These are phyloP conservation scores for Suaeda aralocaspica DNA, from an alignment of 148 eudicot genomes.

Conservation along the genomic window DNA sequence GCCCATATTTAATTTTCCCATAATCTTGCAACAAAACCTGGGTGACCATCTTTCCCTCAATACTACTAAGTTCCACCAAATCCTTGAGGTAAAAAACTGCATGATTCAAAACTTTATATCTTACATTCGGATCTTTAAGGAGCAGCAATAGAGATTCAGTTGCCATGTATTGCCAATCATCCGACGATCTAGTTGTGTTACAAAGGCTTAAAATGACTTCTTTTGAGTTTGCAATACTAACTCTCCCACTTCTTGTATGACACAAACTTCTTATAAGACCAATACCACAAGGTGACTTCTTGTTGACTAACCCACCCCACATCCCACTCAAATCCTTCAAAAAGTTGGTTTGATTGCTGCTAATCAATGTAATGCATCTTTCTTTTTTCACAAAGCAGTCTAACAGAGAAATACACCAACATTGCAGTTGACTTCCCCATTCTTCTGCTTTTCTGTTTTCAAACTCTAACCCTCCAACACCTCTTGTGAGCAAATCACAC, in stretches of 20 bases:
- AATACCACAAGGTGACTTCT: constrained; percentile 57
- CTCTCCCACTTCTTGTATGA: constrained; percentile 50
- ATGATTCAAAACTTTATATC: constrained; percentile 50
- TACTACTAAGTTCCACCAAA: constrained; percentile 48
- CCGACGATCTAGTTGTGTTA: constrained; percentile 66
- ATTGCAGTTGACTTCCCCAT: constrained; percentile 85
- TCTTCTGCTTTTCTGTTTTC: constrained; percentile 78
- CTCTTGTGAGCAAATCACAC: constrained; percentile 72
- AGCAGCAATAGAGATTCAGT: constrained; percentile 67
- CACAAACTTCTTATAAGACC: constrained; percentile 67
- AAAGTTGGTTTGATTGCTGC: constrained; percentile 31
- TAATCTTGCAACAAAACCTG: constrained; percentile 48
- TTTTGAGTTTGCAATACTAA: constrained; percentile 36
- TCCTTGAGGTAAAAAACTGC: constrained; percentile 45
- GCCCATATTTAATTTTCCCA: constrained; percentile 40
- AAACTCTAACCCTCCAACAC: constrained; percentile 57
- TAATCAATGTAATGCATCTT: constrained; percentile 47
- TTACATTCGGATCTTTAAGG: constrained; percentile 53
- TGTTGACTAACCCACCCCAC: constrained; percentile 83
- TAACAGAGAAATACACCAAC: constrained; percentile 66
- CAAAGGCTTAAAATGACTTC: constrained; percentile 51
- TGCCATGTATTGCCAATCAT: constrained; percentile 86
- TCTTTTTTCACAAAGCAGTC: constrained; percentile 59
- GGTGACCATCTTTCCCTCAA: constrained; percentile 47
- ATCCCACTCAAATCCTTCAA: constrained; percentile 45